Percentiles rank a stretch among this genome's conserved stretches.
Evolutionary conservation across 306 rosid species (phyloP).

Genomic region (Ammopiptanthus mongolicus): DNA sequence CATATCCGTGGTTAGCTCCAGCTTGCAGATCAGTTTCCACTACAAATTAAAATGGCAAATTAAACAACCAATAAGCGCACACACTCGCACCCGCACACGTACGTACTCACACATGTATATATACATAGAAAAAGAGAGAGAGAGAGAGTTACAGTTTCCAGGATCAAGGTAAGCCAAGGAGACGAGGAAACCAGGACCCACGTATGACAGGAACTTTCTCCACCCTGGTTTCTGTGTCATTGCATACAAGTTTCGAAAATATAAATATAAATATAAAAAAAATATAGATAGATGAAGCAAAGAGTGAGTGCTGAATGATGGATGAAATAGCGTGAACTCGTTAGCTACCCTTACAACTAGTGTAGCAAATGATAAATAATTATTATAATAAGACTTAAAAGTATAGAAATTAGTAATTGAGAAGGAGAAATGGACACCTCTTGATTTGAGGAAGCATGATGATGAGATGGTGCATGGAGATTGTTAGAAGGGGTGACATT

Average conservation of each 20-base stretch:
- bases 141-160: conserved; percentile 52
- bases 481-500: not conserved
- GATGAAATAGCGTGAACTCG: not conserved
- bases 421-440: conserved; percentile 33
- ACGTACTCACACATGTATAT: not conserved
- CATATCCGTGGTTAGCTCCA: conserved; percentile 68
- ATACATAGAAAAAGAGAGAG: not conserved
- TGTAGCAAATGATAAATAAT: not conserved
- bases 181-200: conserved; percentile 88
- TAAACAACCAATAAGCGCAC: not conserved
- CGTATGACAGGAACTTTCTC: conserved; percentile 55
- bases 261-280: too few species aligned
- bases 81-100: too few species aligned
- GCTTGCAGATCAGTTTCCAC: conserved; percentile 99
- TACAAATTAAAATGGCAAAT: conserved; percentile 12
- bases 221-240: conserved; percentile 49
- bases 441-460: not conserved
- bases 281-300: not conserved
- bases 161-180: conserved; percentile 94
- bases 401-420: too few species aligned
- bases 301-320: not conserved
- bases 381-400: too few species aligned
- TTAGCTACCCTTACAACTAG: not conserved
- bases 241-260: not conserved
- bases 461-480: not conserved